A percentile compares a stretch with the other conserved stretches of the same genome.
Conservation (phyloP, 352 stramenopile species). For the Globisporangium mamillatum region DNA sequence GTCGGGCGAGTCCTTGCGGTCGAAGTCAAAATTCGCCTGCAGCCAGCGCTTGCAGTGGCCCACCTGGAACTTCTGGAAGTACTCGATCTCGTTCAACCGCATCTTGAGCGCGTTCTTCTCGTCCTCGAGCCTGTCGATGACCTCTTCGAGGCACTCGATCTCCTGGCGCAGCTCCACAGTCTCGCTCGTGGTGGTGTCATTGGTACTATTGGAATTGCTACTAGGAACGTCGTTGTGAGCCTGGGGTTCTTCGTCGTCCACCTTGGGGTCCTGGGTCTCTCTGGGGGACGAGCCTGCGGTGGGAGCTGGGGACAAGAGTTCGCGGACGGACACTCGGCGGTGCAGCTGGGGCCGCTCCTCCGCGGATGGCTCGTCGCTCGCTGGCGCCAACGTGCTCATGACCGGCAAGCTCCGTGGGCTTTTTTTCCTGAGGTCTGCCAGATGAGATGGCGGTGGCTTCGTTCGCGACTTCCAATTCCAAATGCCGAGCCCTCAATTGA, state of each 20-base stretch:
- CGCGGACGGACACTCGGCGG: constrained; percentile 16
- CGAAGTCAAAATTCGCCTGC: constrained; percentile 50
- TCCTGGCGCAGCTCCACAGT: constrained; percentile 32
- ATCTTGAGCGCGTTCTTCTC: constrained; percentile 51
- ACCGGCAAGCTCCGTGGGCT: neutral
- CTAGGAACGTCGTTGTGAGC: neutral
- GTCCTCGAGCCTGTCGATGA: constrained; percentile 36
- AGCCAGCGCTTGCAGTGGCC: constrained; percentile 53
- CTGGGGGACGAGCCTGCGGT: neutral
- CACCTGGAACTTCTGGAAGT: constrained; percentile 34
- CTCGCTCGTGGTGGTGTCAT: neutral
- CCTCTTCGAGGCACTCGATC: constrained; percentile 37
- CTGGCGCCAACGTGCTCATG: neutral
- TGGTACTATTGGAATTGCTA: neutral
- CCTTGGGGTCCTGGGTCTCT: constrained; percentile 1
- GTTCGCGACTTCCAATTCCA: neutral
- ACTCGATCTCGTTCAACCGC: constrained; percentile 43
- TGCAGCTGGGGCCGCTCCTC: constrained; percentile 20
- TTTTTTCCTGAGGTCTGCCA: neutral
- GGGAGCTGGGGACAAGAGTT: constrained; percentile 5
- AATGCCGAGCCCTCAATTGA: neutral
- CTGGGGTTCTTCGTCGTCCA: neutral
- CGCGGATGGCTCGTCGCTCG: neutral
- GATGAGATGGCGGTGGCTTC: neutral
- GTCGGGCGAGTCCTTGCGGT: constrained; percentile 48